phyloP scores from a whole-genome alignment of 257 asterid genomes.

The Thymus quinquecostatus region DNA sequence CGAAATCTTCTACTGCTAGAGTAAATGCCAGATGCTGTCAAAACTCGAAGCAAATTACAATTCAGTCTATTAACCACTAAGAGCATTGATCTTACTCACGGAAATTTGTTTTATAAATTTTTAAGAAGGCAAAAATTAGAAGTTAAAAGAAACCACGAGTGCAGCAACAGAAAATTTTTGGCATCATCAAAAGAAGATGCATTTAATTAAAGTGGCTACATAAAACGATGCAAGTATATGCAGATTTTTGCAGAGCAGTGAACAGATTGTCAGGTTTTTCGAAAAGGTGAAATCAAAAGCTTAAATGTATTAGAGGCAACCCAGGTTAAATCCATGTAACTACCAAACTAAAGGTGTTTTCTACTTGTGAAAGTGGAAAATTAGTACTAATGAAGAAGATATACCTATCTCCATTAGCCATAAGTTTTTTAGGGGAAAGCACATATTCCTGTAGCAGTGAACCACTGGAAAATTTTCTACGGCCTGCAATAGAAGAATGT shows the following conservation, averaged over 20 bases:
- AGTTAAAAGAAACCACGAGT: not conserved
- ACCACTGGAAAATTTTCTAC: conserved; percentile 56
- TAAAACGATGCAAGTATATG: conserved; percentile 1
- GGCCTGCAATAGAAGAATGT: conserved; percentile 54
- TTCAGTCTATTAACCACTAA: not conserved
- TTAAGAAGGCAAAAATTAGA: not conserved
- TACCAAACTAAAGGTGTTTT: conserved; percentile 13
- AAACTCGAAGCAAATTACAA: not conserved
- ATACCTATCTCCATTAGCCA: conserved; percentile 78
- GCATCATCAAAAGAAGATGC: not conserved
- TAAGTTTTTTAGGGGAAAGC: conserved; percentile 58
- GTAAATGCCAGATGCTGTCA: not conserved
- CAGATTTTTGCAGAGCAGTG: conserved; percentile 7
- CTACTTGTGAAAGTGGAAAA: not conserved
- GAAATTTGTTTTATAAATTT: conserved; percentile 12
- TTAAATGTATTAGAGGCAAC: conserved; percentile 14
- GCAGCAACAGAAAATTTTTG: not conserved
- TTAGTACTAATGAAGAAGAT: conserved; percentile 15
- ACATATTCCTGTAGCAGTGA: conserved; percentile 62
- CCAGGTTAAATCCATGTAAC: not conserved
- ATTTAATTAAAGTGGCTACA: not conserved
- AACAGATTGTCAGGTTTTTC: not conserved
- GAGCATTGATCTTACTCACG: not conserved
- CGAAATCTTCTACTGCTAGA: not conserved
- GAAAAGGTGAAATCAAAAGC: conserved; percentile 12